Conservation (phyloP, 2,329 filamentous ascomycete genomes). For the Aspergillus sp. region DNA sequence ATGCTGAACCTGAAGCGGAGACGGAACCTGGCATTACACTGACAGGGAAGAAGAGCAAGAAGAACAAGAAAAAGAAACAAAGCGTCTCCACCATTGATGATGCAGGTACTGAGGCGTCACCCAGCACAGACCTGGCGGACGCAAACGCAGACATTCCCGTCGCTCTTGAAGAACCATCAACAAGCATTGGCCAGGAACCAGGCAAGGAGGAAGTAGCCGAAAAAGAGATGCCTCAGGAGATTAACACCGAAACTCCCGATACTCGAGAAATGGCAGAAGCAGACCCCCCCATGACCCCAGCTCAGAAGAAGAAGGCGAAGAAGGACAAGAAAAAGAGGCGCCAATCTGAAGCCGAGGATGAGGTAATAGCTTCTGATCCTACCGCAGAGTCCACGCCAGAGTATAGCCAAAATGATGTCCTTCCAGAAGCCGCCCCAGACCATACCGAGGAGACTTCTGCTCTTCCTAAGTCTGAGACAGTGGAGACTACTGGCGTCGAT, state of each 20-base stretch:
- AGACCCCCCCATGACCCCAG: conserved; percentile 11
- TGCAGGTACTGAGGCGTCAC: conserved; percentile 1
- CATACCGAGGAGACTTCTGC: not conserved
- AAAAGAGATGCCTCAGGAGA: conserved; percentile 1
- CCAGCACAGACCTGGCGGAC: not conserved
- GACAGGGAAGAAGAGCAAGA: conserved; percentile 14
- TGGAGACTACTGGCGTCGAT: not conserved
- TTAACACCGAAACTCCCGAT: conserved; percentile 1
- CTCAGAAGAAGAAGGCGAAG: conserved; percentile 21
- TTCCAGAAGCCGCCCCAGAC: not conserved
- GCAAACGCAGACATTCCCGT: not conserved
- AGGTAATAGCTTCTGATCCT: not conserved
- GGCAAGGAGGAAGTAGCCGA: conserved; percentile 4
- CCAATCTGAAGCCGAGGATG: conserved; percentile 5
- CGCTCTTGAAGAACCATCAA: conserved; percentile 2
- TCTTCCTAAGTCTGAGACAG: not conserved
- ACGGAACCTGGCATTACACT: conserved; percentile 4
- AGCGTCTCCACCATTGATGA: conserved; percentile 3
- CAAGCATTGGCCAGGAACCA: not conserved
- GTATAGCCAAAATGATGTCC: not conserved
- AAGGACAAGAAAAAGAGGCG: conserved; percentile 21
- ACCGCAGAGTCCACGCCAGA: conserved; percentile 1
- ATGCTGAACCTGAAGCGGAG: conserved; percentile 8
- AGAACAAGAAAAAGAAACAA: conserved; percentile 15
- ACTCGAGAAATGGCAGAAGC: conserved; percentile 2